These are phyloP conservation scores for Sclerotinia sclerotiorum DNA, from an alignment of 2,329 filamentous ascomycete genomes.

Conservation along the genomic window DNA sequence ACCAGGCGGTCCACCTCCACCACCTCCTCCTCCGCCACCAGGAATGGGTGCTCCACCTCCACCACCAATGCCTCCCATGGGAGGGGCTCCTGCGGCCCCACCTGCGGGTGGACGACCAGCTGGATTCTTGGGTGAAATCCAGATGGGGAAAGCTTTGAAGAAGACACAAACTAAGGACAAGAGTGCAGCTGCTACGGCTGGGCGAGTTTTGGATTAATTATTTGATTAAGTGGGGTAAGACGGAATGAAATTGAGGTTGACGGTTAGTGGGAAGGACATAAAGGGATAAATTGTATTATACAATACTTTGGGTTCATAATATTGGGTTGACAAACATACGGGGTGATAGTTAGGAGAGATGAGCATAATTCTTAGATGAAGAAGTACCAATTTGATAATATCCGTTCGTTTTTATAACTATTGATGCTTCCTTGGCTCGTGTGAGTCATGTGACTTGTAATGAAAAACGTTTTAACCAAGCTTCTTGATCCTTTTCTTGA, in stretches of 20 bases:
- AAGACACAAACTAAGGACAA: slow-evolving; percentile 91
- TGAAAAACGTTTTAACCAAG: not conserved
- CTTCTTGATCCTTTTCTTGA: not conserved
- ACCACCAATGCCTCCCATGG: slow-evolving; percentile 45
- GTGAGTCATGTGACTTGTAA: not conserved
- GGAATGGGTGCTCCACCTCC: slow-evolving; percentile 38
- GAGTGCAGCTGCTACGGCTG: slow-evolving; percentile 69
- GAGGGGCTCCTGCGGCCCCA: slow-evolving; percentile 32
- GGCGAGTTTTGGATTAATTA: slow-evolving; percentile 59
- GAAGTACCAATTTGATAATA: slow-evolving; percentile 14
- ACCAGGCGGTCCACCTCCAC: slow-evolving; percentile 44
- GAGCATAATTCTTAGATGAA: slow-evolving; percentile 11
- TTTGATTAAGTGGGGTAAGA: not conserved
- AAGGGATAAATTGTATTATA: slow-evolving; percentile 14
- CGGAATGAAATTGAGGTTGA: not conserved
- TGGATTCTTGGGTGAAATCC: slow-evolving; percentile 78
- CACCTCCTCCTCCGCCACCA: slow-evolving; percentile 42
- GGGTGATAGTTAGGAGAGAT: not conserved
- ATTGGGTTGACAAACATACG: not conserved
- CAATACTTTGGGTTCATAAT: not conserved
- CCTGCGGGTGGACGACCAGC: slow-evolving; percentile 49
- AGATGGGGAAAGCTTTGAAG: slow-evolving; percentile 73
- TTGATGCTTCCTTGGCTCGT: not conserved
- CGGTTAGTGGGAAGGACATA: not conserved
- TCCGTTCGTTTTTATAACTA: not conserved